phyloP scores from a whole-genome alignment of 768 basidiomycete species.

The Amanita rubescens region DNA sequence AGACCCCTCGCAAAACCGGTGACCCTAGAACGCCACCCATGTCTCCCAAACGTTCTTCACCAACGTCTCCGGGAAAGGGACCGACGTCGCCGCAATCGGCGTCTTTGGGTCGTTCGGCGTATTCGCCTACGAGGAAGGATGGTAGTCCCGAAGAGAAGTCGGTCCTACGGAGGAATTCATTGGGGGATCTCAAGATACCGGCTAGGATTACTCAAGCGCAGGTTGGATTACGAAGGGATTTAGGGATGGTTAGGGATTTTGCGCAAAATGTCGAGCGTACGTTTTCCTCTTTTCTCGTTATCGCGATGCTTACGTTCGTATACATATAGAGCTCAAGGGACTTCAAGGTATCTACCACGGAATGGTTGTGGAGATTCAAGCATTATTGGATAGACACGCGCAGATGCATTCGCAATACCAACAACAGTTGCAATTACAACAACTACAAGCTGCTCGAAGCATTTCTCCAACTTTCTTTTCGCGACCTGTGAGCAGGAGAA shows the following conservation, averaged over 20 bases:
- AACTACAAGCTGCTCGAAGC: slow-evolving; percentile 29
- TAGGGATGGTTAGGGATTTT: slow-evolving; percentile 84
- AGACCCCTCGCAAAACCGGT: background rate
- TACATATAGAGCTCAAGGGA: slow-evolving; percentile 58
- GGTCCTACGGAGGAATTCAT: slow-evolving; percentile 48
- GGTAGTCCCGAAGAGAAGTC: background rate
- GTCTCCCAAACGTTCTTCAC: slow-evolving; percentile 11
- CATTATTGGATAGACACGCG: slow-evolving; percentile 39
- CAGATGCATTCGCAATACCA: slow-evolving; percentile 11
- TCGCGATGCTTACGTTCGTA: background rate
- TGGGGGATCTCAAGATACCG: slow-evolving; percentile 71
- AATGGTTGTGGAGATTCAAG: slow-evolving; percentile 49
- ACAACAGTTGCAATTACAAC: too few species aligned
- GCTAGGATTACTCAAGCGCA: slow-evolving; percentile 72
- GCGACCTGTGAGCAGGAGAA: slow-evolving; percentile 39
- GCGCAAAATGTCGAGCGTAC: slow-evolving; percentile 74
- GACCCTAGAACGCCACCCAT: slow-evolving; percentile 14
- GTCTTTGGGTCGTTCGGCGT: slow-evolving; percentile 28
- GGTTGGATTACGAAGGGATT: slow-evolving; percentile 63
- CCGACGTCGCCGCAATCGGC: slow-evolving; percentile 23
- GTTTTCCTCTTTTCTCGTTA: slow-evolving; percentile 22
- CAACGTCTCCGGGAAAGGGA: slow-evolving; percentile 13
- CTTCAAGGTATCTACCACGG: slow-evolving; percentile 52
- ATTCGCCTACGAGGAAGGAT: background rate
- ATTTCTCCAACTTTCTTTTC: slow-evolving; percentile 46